Base-by-base conservation (phyloP, 768 basidiomycete species). In the Paxillus involutus region DNA sequence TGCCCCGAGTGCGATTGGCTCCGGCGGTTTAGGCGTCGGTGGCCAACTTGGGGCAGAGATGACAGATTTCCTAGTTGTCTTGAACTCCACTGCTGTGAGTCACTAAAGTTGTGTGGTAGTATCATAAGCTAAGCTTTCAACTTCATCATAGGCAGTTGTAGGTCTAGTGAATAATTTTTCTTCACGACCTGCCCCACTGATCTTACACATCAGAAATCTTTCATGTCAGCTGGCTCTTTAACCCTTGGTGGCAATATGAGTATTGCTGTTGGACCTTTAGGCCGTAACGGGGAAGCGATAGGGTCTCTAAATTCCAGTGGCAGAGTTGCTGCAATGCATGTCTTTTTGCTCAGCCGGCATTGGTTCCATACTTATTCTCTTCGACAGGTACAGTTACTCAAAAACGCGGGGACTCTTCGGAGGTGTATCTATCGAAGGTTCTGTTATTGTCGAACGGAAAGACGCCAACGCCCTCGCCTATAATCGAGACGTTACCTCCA, bases 391-490 rank as follows among this genome's bases (percentile, higher is more conserved):
- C 70, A 90, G 87, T 65, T 94, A 94, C 65, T 89, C 88, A 8
- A 96, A 95, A 69, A 94, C 94, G 1, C 84, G 90, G 50, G 96
- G 96, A 19, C 80, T 98, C 3, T 98, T 97, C 56, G 95, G 96
- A 30, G 96, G 96, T 6, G 78, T 97, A 11, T 93, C 91, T 16
- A 68, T 91, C 11, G 89, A 91, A 74, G 94, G 94, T 12, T 91
- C 89, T 1, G 86, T 97, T 47, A 94, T 98, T 55, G 80, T 97
- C 14, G 96, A 97, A 71, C 83, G 96, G 37, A 89, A 94, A 64
- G 96, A 99, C 69, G 92, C 94, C 9, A 98, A 97, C 65, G 75
- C 82, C 1, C 77, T 86, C 46, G 95, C 95, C 3, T 97, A 97
- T 64, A 66, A 67, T 39, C 79, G 82, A 3, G 80, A 86, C 50